Evolutionary conservation across 2,329 filamentous ascomycete species (phyloP).

Genomic region (Dactylellina sp.): DNA sequence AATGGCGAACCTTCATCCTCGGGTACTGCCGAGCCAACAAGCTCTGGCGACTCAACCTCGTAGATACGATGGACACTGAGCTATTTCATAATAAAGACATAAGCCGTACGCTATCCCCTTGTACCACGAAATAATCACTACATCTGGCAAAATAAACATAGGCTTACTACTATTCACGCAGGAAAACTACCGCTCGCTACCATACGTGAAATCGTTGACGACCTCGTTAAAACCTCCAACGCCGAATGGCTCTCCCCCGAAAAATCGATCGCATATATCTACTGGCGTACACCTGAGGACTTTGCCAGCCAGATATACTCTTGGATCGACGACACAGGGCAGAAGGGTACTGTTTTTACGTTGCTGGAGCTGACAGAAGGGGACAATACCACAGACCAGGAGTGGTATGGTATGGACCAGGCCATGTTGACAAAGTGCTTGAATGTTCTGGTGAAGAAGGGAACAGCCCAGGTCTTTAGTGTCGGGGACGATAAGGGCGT

Average conservation of each 20-base stretch:
- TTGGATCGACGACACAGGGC: slow-evolving; percentile 78
- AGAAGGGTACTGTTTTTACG: slow-evolving; percentile 89
- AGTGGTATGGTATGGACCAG: slow-evolving; percentile 88
- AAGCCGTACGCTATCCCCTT: slow-evolving; percentile 62
- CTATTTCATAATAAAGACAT: slow-evolving; percentile 72
- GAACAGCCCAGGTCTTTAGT: slow-evolving; percentile 93
- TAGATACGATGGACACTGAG: slow-evolving; percentile 70
- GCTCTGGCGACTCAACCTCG: slow-evolving; percentile 79
- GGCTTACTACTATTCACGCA: neutral
- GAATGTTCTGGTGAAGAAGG: slow-evolving; percentile 83
- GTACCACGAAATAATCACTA: neutral
- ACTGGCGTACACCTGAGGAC: slow-evolving; percentile 88
- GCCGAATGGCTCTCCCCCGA: slow-evolving; percentile 72
- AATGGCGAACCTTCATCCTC: slow-evolving; percentile 88
- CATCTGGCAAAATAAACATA: neutral
- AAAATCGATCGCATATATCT: slow-evolving; percentile 67
- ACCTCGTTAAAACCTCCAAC: slow-evolving; percentile 66
- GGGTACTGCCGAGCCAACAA: slow-evolving; percentile 83
- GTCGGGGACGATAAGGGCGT: slow-evolving; percentile 82
- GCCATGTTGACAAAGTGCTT: slow-evolving; percentile 84
- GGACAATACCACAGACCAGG: slow-evolving; percentile 79
- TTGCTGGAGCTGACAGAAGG: slow-evolving; percentile 91
- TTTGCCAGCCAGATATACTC: slow-evolving; percentile 83
- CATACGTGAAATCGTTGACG: slow-evolving; percentile 71
- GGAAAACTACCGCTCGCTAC: slow-evolving; percentile 62